Base-by-base conservation (phyloP, 1,284 basidiomycete genomes). In the Boletus sp. region DNA sequence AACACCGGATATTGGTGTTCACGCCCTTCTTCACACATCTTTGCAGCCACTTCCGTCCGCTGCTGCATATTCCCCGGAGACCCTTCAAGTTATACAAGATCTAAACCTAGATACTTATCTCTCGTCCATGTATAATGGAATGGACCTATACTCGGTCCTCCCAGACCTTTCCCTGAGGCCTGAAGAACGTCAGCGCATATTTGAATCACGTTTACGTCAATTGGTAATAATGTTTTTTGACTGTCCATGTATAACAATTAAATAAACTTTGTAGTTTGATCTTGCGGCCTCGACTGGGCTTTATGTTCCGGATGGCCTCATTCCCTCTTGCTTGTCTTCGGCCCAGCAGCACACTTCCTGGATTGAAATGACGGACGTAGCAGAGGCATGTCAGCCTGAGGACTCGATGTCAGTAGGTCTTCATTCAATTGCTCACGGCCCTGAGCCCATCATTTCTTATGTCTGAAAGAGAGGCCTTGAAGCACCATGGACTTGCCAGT, bases 371-470 rank as follows among this genome's bases (percentile, higher is more conserved):
- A 16, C 8, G 7, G 23, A 17, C 23, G 23, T 25, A 11, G 9
- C 7, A 6, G 16, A 37, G 10, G 25, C 5, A 6, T 17, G 21
- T 25, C 8, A n/a, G n/a, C n/a, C n/a, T n/a, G n/a, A 3, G 9
- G 19, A 13, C 23, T n/a, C 17, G 8, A 28, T n/a, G 62, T 61
- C 2, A 64, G 56, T 64, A 3, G 4, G 37, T 43, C 4, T n/a
- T 13, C n/a, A n/a, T n/a, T n/a, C n/a, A n/a, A n/a, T n/a, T n/a
- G n/a, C n/a, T n/a, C n/a, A n/a, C n/a, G n/a, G n/a, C n/a, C n/a
- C n/a, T 10, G 40, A 21, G 21, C 33, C 1, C 33, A 19, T n/a
- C 17, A 40, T 40, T 40, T n/a, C 13, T 33, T 33, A 11, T 13
- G 14, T 13, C 31, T 13, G 31, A 33, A 33, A 33, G 31, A 33